phyloP scores from a whole-genome alignment of 352 stramenopile species.

The Lagenidium giganteum region DNA sequence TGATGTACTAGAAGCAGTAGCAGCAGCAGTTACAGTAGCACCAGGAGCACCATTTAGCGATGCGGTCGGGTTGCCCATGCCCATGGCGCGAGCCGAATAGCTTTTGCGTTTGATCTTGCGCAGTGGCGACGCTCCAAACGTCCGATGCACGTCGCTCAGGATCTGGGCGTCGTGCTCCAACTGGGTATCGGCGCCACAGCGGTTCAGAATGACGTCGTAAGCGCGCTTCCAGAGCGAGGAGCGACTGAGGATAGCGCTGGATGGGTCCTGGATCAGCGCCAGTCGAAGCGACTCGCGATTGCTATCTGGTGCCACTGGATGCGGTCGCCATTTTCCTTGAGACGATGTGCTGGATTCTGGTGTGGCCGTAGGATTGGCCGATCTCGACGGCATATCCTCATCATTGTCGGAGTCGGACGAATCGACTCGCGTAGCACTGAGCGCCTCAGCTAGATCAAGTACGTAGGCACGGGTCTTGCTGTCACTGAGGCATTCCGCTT shows the following conservation, averaged over 20 bases:
- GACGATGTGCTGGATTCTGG: too few species aligned
- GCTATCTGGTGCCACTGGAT: too few species aligned
- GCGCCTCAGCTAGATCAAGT: slow-evolving; percentile 43
- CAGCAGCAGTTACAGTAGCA: slow-evolving; percentile 2
- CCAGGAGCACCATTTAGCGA: neutral
- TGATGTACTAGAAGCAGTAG: slow-evolving; percentile 6
- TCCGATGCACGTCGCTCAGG: slow-evolving; percentile 38
- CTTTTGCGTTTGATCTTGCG: slow-evolving; percentile 20
- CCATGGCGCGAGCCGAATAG: slow-evolving; percentile 21
- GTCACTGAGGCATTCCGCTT: slow-evolving; percentile 42
- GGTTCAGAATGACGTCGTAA: slow-evolving; percentile 49
- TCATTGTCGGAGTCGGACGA: slow-evolving; percentile 35
- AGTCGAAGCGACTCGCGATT: neutral
- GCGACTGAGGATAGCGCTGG: too few species aligned
- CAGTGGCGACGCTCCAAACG: slow-evolving; percentile 41
- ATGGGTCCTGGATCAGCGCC: neutral
- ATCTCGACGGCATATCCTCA: neutral
- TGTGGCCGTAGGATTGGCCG: too few species aligned
- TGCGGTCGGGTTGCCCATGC: slow-evolving; percentile 11
- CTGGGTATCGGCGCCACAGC: slow-evolving; percentile 23
- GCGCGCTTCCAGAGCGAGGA: slow-evolving; percentile 25
- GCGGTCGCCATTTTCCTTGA: too few species aligned
- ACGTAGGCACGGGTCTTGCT: slow-evolving; percentile 40
- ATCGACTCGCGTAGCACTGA: slow-evolving; percentile 35
- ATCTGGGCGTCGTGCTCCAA: slow-evolving; percentile 52